Conservation (phyloP, 2,329 filamentous ascomycete species). For the Curvularia eragrostidis region DNA sequence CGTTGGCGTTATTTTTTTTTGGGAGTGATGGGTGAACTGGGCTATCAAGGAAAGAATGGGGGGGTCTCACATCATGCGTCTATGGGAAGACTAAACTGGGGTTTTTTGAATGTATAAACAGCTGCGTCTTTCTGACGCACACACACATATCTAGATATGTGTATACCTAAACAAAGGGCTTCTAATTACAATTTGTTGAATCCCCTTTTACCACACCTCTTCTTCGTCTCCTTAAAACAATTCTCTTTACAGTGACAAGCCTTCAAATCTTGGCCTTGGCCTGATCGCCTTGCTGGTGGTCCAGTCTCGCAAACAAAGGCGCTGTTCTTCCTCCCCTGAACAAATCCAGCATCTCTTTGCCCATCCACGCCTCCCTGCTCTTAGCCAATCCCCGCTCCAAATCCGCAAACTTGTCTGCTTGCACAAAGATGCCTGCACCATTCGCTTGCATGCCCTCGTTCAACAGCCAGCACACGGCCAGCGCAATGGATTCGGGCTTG, state of each 20-base stretch:
- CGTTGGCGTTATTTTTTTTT: constrained; percentile 21
- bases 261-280: constrained; percentile 35
- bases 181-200: neutral
- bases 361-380: constrained; percentile 57
- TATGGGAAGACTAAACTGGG: neutral
- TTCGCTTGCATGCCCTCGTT: constrained; percentile 53
- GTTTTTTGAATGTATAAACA: neutral
- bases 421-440: constrained; percentile 56
- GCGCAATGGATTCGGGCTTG: constrained; percentile 53
- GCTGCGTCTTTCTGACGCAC: neutral
- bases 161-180: neutral
- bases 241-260: neutral
- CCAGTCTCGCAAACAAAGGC: constrained; percentile 41
- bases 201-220: too few species aligned
- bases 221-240: neutral
- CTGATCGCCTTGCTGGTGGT: constrained; percentile 11
- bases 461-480: constrained; percentile 56
- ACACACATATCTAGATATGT: neutral
- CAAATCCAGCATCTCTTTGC: constrained; percentile 58
- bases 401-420: constrained; percentile 54
- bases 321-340: constrained; percentile 55
- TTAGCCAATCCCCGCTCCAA: constrained; percentile 57
- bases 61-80: neutral
- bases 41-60: constrained; percentile 1
- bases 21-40: neutral